phyloP scores from a whole-genome alignment of 2,329 filamentous ascomycete species.

The Botrytis byssoidea region DNA sequence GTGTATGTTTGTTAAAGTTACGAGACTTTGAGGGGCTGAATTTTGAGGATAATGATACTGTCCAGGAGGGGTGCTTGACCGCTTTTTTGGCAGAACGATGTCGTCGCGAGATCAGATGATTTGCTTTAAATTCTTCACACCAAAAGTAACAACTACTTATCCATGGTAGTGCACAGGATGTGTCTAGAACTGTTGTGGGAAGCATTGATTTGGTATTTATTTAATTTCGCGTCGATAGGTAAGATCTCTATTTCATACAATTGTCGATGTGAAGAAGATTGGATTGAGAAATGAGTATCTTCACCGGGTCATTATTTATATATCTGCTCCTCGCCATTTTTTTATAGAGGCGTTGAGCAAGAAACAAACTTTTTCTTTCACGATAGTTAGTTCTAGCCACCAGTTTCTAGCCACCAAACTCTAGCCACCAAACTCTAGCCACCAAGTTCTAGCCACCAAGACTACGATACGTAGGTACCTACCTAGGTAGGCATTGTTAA shows the following conservation, averaged over 20 bases:
- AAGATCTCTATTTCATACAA: background rate
- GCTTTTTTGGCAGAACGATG: conserved; percentile 11
- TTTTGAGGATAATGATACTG: background rate
- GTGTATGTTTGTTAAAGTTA: background rate
- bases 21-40: background rate
- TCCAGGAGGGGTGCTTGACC: conserved; percentile 7
- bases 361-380: background rate
- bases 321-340: background rate
- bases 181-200: background rate
- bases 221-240: background rate
- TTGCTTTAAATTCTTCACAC: background rate
- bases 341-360: background rate
- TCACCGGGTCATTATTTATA: background rate
- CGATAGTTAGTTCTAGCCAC: background rate
- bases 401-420: background rate
- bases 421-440: background rate
- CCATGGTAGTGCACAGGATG: background rate
- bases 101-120: background rate
- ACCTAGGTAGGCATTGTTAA: background rate
- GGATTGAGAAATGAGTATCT: background rate
- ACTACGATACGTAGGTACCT: background rate
- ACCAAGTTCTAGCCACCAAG: background rate
- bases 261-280: background rate
- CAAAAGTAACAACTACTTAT: background rate
- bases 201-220: background rate